Evolutionary conservation across 768 basidiomycete species (phyloP).

Genomic region (Harrya chromipes): DNA sequence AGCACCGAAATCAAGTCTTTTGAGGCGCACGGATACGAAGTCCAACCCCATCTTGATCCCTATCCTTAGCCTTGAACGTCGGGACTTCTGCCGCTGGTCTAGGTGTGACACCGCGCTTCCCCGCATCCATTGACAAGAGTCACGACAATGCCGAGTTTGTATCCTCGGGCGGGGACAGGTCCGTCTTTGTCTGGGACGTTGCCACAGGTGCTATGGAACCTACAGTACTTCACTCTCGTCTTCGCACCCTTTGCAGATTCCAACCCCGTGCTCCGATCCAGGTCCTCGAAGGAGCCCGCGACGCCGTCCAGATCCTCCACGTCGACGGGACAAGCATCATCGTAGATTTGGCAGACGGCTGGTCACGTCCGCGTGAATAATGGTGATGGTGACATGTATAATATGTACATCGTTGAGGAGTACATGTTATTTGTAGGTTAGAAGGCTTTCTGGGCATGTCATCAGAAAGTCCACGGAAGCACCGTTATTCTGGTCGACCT

Average conservation of each 20-base stretch:
- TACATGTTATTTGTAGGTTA: no score
- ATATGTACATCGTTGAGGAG: no score
- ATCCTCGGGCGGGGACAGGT: slow-evolving; percentile 90
- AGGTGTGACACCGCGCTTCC: no score
- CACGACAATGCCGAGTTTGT: slow-evolving; percentile 95
- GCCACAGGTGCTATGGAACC: slow-evolving; percentile 90
- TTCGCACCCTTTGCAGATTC: slow-evolving; percentile 41
- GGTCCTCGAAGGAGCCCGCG: slow-evolving; percentile 81
- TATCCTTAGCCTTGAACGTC: background rate
- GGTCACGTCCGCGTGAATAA: slow-evolving; percentile 93
- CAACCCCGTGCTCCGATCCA: slow-evolving; percentile 85
- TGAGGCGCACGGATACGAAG: slow-evolving; percentile 92
- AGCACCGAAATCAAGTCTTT: slow-evolving; percentile 93
- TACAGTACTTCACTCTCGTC: slow-evolving; percentile 51
- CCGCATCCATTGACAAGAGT: slow-evolving; percentile 49
- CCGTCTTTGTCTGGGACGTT: slow-evolving; percentile 96
- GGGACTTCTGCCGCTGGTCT: background rate
- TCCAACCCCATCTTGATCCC: slow-evolving; percentile 6
- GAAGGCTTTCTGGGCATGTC: no score
- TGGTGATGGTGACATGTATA: no score
- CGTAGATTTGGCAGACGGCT: slow-evolving; percentile 88
- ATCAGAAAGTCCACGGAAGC: no score
- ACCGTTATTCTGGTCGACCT: no score
- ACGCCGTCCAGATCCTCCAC: slow-evolving; percentile 81
- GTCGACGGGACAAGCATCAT: slow-evolving; percentile 65